Evolutionary conservation across 306 rosid genomes (phyloP).

Genomic region (Pachyrhizus erosus): DNA sequence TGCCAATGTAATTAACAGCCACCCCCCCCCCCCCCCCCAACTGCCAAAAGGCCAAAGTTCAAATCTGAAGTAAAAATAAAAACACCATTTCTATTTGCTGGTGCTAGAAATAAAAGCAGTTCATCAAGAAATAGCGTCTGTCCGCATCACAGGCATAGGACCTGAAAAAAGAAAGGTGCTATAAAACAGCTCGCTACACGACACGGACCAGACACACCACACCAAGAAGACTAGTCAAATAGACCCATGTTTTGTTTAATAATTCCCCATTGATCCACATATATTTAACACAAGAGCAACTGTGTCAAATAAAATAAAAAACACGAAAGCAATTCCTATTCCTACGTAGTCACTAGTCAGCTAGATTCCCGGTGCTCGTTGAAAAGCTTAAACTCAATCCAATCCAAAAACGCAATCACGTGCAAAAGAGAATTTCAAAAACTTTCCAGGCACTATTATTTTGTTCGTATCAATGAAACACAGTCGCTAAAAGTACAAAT

Average conservation of each 20-base stretch:
- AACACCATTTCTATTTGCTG: not conserved
- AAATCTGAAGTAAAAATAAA: not conserved
- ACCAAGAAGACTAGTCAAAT: slow-evolving; percentile 10
- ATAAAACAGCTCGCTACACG: slow-evolving; percentile 17
- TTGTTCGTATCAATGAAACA: not conserved
- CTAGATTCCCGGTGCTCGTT: slow-evolving; percentile 62
- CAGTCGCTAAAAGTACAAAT: not conserved
- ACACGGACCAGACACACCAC: slow-evolving; percentile 34
- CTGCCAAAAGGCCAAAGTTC: slow-evolving; percentile 7
- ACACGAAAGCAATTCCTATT: slow-evolving; percentile 43
- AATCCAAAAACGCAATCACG: slow-evolving; percentile 43
- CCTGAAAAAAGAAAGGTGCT: not conserved
- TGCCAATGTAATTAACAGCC: slow-evolving; percentile 29
- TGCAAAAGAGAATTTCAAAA: slow-evolving; percentile 38
- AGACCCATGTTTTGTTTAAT: slow-evolving; percentile 16
- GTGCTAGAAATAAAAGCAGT: not conserved
- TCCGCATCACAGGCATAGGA: not conserved
- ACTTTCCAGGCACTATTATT: not conserved
- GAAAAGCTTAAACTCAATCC: slow-evolving; percentile 20
- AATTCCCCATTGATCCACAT: too few relatives aligned
- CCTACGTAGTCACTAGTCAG: slow-evolving; percentile 35
- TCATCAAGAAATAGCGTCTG: not conserved
- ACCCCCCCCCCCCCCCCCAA: slow-evolving; percentile 11
- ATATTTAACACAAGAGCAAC: not conserved
- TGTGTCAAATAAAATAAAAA: too few relatives aligned